Evolutionary conservation across 2,329 filamentous ascomycete species (phyloP).

Genomic region (Ceratocystis variospora): DNA sequence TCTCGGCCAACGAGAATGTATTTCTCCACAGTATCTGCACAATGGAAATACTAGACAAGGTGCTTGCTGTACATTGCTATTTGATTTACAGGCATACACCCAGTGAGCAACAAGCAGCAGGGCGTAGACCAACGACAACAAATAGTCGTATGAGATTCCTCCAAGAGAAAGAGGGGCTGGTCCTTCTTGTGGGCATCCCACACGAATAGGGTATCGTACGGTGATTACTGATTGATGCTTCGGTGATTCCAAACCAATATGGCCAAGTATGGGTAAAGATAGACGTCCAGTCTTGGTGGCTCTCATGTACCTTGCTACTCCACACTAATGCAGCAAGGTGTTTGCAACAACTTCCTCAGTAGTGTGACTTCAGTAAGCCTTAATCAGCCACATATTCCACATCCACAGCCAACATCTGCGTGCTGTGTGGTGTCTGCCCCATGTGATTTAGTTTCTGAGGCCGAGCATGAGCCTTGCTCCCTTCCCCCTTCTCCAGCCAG

Average conservation of each 20-base stretch:
- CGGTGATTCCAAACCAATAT: background rate
- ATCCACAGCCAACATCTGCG: too few species aligned
- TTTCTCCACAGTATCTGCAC: slow-evolving; percentile 2
- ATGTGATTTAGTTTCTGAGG: background rate
- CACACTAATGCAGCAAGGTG: too few species aligned
- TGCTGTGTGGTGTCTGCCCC: too few species aligned
- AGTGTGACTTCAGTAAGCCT: too few species aligned
- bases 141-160: slow-evolving; percentile 2
- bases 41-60: background rate
- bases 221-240: background rate
- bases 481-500: background rate
- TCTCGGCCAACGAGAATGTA: background rate
- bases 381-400: too few species aligned
- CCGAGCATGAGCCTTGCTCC: background rate
- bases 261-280: background rate
- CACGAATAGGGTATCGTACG: background rate
- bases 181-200: background rate
- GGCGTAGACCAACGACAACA: background rate
- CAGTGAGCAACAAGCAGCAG: background rate
- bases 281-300: too few species aligned
- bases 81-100: background rate
- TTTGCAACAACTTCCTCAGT: too few species aligned
- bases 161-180: background rate
- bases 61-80: background rate
- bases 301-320: too few species aligned